Conservation (phyloP, 108 stramenopile species). For the Aurantiochytrium sp. region DNA sequence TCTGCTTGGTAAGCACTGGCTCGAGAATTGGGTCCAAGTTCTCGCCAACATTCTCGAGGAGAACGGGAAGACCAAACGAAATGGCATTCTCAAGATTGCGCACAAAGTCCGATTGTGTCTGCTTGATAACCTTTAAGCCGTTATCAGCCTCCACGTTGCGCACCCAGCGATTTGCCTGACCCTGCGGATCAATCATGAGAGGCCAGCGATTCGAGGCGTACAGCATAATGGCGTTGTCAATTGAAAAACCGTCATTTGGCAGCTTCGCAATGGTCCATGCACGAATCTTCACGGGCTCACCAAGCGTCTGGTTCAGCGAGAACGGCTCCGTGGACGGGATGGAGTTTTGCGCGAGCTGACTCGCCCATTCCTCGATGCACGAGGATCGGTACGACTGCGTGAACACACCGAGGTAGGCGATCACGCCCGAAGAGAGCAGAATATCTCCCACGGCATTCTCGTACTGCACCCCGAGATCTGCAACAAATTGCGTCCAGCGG, state of each 20-base stretch:
- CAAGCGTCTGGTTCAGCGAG: not conserved
- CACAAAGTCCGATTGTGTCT: constrained; percentile 47
- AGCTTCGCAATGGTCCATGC: constrained; percentile 71
- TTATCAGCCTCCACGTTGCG: constrained; percentile 26
- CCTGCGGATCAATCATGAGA: constrained; percentile 61
- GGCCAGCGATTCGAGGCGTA: constrained; percentile 50
- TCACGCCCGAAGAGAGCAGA: constrained; percentile 51
- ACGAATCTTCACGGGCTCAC: constrained; percentile 72
- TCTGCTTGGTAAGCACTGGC: constrained; percentile 42
- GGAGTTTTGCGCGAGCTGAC: constrained; percentile 16
- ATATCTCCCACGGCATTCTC: constrained; percentile 49
- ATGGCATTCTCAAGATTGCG: constrained; percentile 56
- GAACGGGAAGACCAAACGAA: constrained; percentile 49
- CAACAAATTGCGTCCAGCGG: constrained; percentile 39
- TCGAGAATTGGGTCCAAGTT: constrained; percentile 49
- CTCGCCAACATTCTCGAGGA: constrained; percentile 53
- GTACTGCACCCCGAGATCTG: constrained; percentile 25
- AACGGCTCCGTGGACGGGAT: constrained; percentile 41
- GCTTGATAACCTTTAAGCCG: constrained; percentile 46
- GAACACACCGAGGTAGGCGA: constrained; percentile 62
- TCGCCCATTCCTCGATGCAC: constrained; percentile 42
- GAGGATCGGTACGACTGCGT: constrained; percentile 42
- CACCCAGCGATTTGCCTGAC: constrained; percentile 50
- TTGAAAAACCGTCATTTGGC: constrained; percentile 49
- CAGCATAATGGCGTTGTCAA: constrained; percentile 55